phyloP scores from a whole-genome alignment of 208 protist genomes.

The Zelonia costaricensis region DNA sequence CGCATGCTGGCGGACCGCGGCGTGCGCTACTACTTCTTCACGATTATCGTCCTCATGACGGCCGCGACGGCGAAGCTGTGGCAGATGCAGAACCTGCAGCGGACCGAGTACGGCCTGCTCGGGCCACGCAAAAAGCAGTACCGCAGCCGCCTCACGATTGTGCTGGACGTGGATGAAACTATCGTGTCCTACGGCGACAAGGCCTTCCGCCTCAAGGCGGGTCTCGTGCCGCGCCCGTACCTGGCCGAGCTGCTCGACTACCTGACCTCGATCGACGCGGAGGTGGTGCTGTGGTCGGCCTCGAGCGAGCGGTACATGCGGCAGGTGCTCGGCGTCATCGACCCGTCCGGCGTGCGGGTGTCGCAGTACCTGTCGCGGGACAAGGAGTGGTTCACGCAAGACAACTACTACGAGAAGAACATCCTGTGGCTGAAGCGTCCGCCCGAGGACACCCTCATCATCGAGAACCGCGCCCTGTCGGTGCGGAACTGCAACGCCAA shows the following conservation, averaged over 20 bases:
- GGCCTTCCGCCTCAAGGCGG: constrained; percentile 86
- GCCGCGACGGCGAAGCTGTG: constrained; percentile 57
- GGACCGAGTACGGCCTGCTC: constrained; percentile 53
- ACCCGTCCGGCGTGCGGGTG: constrained; percentile 75
- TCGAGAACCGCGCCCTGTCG: constrained; percentile 81
- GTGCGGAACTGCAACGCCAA: constrained; percentile 90
- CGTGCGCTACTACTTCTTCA: constrained; percentile 79
- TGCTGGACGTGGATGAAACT: constrained; percentile 90
- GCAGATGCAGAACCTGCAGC: constrained; percentile 59
- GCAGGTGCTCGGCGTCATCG: constrained; percentile 82
- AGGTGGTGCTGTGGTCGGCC: constrained; percentile 89
- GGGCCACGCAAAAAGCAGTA: constrained; percentile 84
- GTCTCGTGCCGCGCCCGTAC: constrained; percentile 78
- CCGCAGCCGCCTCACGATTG: constrained; percentile 79
- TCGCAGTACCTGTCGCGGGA: constrained; percentile 77
- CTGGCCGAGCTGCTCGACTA: constrained; percentile 88
- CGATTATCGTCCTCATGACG: constrained; percentile 57
- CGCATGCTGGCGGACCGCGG: constrained; percentile 70
- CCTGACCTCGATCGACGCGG: constrained; percentile 80
- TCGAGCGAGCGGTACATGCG: constrained; percentile 89
- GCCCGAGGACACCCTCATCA: constrained; percentile 77
- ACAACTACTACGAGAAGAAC: constrained; percentile 92
- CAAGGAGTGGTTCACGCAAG: constrained; percentile 72
- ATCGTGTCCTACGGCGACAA: constrained; percentile 92
- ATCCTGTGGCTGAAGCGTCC: constrained; percentile 83